Conservation (phyloP, 345 rosid genomes). For the Citrus cavaleriei region DNA sequence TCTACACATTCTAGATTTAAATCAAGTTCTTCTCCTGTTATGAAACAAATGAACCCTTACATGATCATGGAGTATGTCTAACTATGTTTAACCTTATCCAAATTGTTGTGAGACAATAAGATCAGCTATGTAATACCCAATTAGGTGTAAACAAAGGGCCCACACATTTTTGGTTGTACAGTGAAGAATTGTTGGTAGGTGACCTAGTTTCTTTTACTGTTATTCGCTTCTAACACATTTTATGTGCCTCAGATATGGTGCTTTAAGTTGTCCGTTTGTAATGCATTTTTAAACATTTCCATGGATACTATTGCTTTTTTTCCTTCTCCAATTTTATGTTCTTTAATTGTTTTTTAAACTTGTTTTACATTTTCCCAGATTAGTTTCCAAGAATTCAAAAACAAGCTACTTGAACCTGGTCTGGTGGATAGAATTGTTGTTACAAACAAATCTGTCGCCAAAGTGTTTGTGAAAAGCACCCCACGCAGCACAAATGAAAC, state of each 20-base stretch:
- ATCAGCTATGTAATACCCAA: not conserved
- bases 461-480: slow-evolving; percentile 34
- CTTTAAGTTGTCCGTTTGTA: not conserved
- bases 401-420: slow-evolving; percentile 52
- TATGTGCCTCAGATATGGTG: not conserved
- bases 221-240: not conserved
- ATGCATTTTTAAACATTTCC: not conserved
- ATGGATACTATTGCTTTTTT: not conserved
- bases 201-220: not conserved
- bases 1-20: not conserved
- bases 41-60: not conserved
- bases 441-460: slow-evolving; percentile 51
- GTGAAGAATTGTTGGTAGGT: not conserved
- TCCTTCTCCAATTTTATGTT: not conserved
- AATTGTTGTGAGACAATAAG: not conserved
- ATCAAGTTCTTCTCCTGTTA: not conserved
- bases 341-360: not conserved
- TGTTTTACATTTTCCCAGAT: slow-evolving; percentile 28
- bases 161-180: not conserved
- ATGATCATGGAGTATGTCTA: not conserved
- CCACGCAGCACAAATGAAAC: slow-evolving; percentile 15
- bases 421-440: slow-evolving; percentile 46
- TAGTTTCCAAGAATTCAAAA: slow-evolving; percentile 60
- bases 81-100: not conserved
- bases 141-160: not conserved